Conservation (phyloP, 140 eudicot genomes). For the Stevia rebaudiana region DNA sequence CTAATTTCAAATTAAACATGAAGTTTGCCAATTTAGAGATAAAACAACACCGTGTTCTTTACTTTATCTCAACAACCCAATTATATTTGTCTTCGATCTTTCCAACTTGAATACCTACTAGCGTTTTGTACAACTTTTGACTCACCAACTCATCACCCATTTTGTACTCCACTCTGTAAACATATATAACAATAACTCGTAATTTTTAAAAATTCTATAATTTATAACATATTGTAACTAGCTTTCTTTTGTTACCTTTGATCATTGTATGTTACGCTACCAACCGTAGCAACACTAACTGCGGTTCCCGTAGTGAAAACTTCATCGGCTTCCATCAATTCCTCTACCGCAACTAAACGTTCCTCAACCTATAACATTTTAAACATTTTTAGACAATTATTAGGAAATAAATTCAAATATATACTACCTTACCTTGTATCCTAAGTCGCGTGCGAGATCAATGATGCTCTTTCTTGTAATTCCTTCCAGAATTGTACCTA, state of each 20-base stretch:
- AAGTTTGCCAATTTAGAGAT: background rate
- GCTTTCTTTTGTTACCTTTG: constrained; percentile 40
- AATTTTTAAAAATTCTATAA: background rate
- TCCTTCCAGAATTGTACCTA: constrained; percentile 81
- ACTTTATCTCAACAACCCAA: constrained; percentile 65
- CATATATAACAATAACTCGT: background rate
- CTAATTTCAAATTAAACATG: background rate
- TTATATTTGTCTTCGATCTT: constrained; percentile 54
- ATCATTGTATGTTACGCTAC: constrained; percentile 60
- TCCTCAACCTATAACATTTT: constrained; percentile 57
- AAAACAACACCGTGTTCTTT: background rate
- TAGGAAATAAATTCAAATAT: background rate
- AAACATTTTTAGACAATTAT: background rate
- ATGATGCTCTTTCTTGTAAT: constrained; percentile 82
- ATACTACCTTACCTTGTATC: constrained; percentile 50
- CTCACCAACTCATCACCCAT: constrained; percentile 28
- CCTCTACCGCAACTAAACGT: constrained; percentile 47
- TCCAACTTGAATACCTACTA: constrained; percentile 62
- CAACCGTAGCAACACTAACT: constrained; percentile 76
- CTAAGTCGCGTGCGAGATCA: constrained; percentile 63
- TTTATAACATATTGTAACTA: background rate
- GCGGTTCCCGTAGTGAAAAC: constrained; percentile 94
- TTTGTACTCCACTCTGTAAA: constrained; percentile 51
- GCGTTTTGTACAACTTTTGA: constrained; percentile 35
- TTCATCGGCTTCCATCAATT: constrained; percentile 70